Percentiles rank a stretch among this genome's conserved stretches.
phyloP scores from a whole-genome alignment of 2,329 filamentous ascomycete genomes.

The Myriosclerotinia duriaeana region DNA sequence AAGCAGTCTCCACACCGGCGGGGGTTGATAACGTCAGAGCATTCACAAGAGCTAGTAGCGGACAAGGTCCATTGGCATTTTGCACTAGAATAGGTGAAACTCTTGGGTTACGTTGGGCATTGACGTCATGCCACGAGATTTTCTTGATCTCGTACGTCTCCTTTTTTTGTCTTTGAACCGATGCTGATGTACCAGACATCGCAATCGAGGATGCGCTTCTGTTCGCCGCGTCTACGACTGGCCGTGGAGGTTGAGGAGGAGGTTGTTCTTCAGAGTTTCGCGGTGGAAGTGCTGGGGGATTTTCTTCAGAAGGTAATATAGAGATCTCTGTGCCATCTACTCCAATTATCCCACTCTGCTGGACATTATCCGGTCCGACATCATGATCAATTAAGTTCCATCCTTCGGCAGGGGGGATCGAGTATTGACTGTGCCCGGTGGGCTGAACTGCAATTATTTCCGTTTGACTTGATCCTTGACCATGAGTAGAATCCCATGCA shows the following conservation, averaged over 20 bases:
- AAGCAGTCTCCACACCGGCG: constrained; percentile 61
- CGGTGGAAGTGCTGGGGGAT: constrained; percentile 36
- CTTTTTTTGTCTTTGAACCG: constrained; percentile 35
- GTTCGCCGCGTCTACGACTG: constrained; percentile 27
- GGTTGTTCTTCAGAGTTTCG: constrained; percentile 32
- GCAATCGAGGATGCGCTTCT: constrained; percentile 27
- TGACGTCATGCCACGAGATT: constrained; percentile 76
- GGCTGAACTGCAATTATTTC: neutral
- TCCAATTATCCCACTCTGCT: constrained; percentile 34
- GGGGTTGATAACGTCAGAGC: constrained; percentile 83
- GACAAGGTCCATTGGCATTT: constrained; percentile 92
- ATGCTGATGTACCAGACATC: constrained; percentile 21
- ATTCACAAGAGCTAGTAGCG: constrained; percentile 88
- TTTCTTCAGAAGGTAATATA: constrained; percentile 26
- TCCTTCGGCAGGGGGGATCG: constrained; percentile 30
- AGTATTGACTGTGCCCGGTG: constrained; percentile 24
- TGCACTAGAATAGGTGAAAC: constrained; percentile 88
- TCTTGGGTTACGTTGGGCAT: constrained; percentile 59
- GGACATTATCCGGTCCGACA: constrained; percentile 23
- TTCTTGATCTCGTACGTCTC: constrained; percentile 95
- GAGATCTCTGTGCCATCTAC: constrained; percentile 28
- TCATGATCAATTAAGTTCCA: constrained; percentile 39
- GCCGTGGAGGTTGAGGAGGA: constrained; percentile 36
- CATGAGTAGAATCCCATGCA: constrained; percentile 35
- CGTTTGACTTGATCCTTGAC: constrained; percentile 19